Evolutionary conservation across 2,329 filamentous ascomycete species (phyloP).

Genomic region (Ramularia endophylla): DNA sequence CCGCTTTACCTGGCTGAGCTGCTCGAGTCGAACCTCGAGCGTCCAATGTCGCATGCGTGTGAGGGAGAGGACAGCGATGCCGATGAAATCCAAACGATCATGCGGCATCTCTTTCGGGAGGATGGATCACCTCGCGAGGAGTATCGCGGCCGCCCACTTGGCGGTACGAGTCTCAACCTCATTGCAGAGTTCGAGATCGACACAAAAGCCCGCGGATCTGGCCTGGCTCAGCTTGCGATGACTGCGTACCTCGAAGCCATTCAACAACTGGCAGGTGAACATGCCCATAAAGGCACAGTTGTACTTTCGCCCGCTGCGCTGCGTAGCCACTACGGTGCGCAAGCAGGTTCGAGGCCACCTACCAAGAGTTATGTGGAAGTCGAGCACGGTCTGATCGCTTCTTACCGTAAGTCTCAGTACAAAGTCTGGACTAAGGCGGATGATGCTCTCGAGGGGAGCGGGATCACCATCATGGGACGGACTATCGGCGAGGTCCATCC

Average conservation of each 20-base stretch:
- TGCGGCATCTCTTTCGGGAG: background rate
- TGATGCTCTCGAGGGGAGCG: background rate
- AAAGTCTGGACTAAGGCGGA: background rate
- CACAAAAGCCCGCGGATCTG: background rate
- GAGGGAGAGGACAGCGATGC: background rate
- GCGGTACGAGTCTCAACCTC: conserved; percentile 1
- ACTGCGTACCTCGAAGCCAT: background rate
- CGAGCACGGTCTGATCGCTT: background rate
- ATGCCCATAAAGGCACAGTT: background rate
- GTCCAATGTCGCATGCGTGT: background rate
- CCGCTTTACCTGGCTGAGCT: background rate
- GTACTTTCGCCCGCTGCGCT: background rate
- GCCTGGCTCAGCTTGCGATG: conserved; percentile 2
- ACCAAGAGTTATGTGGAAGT: background rate
- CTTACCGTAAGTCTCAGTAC: background rate
- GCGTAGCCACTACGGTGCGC: no score
- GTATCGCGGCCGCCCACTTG: background rate
- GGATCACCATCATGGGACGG: background rate
- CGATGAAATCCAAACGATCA: background rate
- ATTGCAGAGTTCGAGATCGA: conserved; percentile 1
- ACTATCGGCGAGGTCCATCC: background rate
- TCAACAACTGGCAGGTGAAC: background rate
- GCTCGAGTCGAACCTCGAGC: background rate
- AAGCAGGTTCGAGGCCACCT: no score
- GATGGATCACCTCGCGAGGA: background rate